Evolutionary conservation across 2,329 filamentous ascomycete species (phyloP).

Genomic region (Teratosphaeria epicoccoides): DNA sequence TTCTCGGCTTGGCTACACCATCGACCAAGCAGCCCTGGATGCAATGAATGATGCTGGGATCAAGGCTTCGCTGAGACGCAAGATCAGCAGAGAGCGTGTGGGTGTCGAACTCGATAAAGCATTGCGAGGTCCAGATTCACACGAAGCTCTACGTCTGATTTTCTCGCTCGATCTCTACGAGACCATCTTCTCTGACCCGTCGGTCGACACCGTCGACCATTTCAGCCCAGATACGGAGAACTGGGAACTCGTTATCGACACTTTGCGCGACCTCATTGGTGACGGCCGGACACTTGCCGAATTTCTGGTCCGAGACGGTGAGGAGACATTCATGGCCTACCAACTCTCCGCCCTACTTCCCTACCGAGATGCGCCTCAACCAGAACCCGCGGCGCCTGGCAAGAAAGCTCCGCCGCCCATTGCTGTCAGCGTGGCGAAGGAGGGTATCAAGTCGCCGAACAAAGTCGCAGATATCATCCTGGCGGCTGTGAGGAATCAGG

Average conservation of each 20-base stretch:
- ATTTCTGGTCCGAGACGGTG: conserved; percentile 47
- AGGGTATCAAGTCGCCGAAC: conserved; percentile 71
- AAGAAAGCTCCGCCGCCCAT: conserved; percentile 48
- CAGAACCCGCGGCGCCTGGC: conserved; percentile 29
- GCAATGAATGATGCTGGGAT: conserved; percentile 76
- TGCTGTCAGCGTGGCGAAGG: conserved; percentile 54
- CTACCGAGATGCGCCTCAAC: conserved; percentile 48
- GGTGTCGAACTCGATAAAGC: conserved; percentile 86
- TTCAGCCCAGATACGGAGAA: conserved; percentile 46
- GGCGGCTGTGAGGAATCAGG: conserved; percentile 51
- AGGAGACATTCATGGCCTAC: conserved; percentile 66
- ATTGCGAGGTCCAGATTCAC: conserved; percentile 61
- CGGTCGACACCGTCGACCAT: conserved; percentile 34
- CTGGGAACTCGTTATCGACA: conserved; percentile 56
- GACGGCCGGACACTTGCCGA: conserved; percentile 19
- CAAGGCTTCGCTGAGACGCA: conserved; percentile 63
- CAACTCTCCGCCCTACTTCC: conserved; percentile 63
- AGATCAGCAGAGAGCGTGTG: conserved; percentile 87
- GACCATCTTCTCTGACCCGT: conserved; percentile 63
- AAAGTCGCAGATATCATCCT: conserved; percentile 60
- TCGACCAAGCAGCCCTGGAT: conserved; percentile 56
- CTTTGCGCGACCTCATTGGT: conserved; percentile 43
- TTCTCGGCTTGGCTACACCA: conserved; percentile 67
- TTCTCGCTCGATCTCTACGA: conserved; percentile 57
- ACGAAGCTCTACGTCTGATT: conserved; percentile 53